Evolutionary conservation across 1,139 yeast genomes (phyloP).

Genomic region (Debaryomyces sp.): DNA sequence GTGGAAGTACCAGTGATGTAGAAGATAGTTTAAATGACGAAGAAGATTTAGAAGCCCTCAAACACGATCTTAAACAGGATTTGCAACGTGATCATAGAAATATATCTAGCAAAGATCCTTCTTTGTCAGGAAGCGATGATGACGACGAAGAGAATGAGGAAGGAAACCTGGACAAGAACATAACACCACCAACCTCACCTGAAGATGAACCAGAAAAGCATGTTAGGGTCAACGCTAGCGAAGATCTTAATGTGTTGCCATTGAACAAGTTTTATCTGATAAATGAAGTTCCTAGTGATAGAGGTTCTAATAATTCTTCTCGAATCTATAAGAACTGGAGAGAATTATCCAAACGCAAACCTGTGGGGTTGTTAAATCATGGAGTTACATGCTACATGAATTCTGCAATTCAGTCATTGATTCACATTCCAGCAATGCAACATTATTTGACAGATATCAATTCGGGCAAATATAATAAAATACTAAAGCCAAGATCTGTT

Average conservation of each 20-base stretch:
- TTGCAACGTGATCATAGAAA: neutral
- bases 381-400: constrained; percentile 98
- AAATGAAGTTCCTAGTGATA: constrained; percentile 54
- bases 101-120: neutral
- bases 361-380: constrained; percentile 82
- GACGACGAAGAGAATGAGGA: constrained; percentile 20
- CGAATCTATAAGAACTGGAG: constrained; percentile 68
- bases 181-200: constrained; percentile 50
- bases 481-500: constrained; percentile 61
- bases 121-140: constrained; percentile 16
- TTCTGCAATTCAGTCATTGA: constrained; percentile 86
- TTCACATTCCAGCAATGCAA: constrained; percentile 89
- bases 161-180: constrained; percentile 9
- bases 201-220: constrained; percentile 33
- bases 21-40: neutral
- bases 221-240: neutral
- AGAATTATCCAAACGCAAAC: constrained; percentile 41
- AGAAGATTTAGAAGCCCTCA: constrained; percentile 4
- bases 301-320: constrained; percentile 59
- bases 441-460: constrained; percentile 75
- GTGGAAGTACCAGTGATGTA: constrained; percentile 7
- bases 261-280: constrained; percentile 47
- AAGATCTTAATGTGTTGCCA: constrained; percentile 2
- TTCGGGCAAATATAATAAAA: constrained; percentile 48
- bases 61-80: constrained; percentile 7